Conservation (phyloP, 306 rosid genomes). For the Begonia loranthoides region DNA sequence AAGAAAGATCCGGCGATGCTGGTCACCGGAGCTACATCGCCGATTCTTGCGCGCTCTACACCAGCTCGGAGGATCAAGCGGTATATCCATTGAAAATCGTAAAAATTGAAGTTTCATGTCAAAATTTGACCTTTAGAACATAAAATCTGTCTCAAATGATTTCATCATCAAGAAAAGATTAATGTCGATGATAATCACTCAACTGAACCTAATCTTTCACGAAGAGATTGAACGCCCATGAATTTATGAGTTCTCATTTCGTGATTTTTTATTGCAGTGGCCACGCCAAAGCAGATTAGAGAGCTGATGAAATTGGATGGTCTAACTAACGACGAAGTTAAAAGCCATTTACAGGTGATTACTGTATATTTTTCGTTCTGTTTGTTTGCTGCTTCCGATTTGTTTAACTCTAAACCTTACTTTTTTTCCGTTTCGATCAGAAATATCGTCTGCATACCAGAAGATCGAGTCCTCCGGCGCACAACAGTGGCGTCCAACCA, state of each 20-base stretch:
- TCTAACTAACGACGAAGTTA: conserved; percentile 92
- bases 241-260: no score
- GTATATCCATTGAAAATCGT: conserved; percentile 13
- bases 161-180: no score
- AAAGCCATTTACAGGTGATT: conserved; percentile 88
- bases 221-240: no score
- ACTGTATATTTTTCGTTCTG: neutral
- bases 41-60: conserved; percentile 74
- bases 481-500: conserved; percentile 34
- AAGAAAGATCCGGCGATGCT: conserved; percentile 71
- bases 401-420: neutral
- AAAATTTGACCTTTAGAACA: no score
- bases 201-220: no score
- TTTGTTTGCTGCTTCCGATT: neutral
- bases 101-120: no score
- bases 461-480: conserved; percentile 46
- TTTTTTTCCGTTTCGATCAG: conserved; percentile 15
- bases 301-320: conserved; percentile 90
- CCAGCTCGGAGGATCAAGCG: conserved; percentile 79
- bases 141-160: no score
- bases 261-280: conserved; percentile 32
- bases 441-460: conserved; percentile 80
- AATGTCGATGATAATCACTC: no score
- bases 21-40: conserved; percentile 88
- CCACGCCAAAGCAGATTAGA: conserved; percentile 89